Evolutionary conservation across 2,329 filamentous ascomycete genomes (phyloP), one percentile per base, ranked within the genome.

Genomic region (Graphiopsis chlorocephala): DNA sequence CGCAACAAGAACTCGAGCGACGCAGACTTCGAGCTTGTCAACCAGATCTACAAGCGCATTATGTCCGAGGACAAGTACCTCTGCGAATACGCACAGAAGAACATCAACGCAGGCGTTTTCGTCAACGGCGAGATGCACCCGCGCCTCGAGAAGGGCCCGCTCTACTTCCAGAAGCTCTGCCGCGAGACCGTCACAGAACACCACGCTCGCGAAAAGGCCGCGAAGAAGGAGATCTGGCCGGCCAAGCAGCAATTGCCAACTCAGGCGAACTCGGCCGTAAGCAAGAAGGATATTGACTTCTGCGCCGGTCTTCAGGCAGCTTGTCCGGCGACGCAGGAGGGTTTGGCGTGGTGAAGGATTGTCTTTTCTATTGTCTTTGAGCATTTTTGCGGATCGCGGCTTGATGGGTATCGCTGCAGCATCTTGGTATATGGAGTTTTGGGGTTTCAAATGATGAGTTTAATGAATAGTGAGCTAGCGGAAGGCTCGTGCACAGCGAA

Each of bases 41-140:
- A 81, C 73, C 75, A 83, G 53, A 84, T 88, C 70, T 89, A 88
- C 78, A 86, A 85, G 75, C 83, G 84, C 45, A 82, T 89, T 74
- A 85, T 88, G 83, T 80, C 81, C 1, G 87, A 89, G 74, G 87
- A 89, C 77, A 88, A 88, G 71, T 79, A 83, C 10, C 82, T 89
- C 28, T 89, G 86, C 77, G 78, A 82, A 68, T 81, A 80, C 14
- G 82, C 85, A 1, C 86, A 89, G 72, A 81, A 79, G 73, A 89
- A 89, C 73, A 79, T 89, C 69, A 84, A 86, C 72, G 80, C 83
- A 0, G 85, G 86, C 8, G 80, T 88, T 60, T 89, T 88, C 65
- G 77, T 86, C 72, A 88, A 85, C 70, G 87, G 87, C 61, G 83
- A 88, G 72, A 77, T 89, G 74, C 86, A 89, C 72, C 86, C 86